Evolutionary conservation across 352 stramenopile genomes (phyloP).

Genomic region (Phytophthora lateralis): DNA sequence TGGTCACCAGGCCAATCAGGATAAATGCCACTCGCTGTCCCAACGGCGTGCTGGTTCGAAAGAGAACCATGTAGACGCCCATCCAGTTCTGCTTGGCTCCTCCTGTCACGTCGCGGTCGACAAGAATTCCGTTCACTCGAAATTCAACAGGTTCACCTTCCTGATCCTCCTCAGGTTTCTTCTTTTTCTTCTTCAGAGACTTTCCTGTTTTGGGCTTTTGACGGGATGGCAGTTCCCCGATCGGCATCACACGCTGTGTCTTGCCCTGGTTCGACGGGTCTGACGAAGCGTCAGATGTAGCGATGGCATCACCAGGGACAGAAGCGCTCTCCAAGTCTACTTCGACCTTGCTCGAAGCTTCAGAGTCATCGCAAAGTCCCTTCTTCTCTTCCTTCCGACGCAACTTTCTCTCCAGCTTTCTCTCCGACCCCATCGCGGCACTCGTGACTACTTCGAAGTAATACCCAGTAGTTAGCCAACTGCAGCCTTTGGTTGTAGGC

Average conservation of each 20-base stretch:
- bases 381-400: constrained; percentile 39
- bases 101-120: constrained; percentile 70
- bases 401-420: constrained; percentile 34
- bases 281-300: not conserved
- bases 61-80: constrained; percentile 74
- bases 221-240: constrained; percentile 29
- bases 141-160: constrained; percentile 41
- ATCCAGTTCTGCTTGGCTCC: constrained; percentile 69
- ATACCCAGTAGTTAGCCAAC: constrained; percentile 3
- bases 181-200: constrained; percentile 38
- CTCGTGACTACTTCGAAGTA: too few relatives aligned
- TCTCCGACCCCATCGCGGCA: constrained; percentile 29
- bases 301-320: constrained; percentile 7
- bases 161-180: constrained; percentile 26
- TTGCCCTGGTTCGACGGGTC: constrained; percentile 15
- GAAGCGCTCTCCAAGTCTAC: constrained; percentile 17
- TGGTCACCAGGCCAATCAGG: constrained; percentile 69
- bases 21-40: constrained; percentile 70
- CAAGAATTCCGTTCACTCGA: constrained; percentile 70
- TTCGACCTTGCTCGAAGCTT: constrained; percentile 29
- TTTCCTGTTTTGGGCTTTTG: constrained; percentile 28
- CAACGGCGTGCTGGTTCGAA: constrained; percentile 71
- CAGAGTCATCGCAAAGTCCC: constrained; percentile 23
- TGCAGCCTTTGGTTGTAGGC: not conserved
- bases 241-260: constrained; percentile 27